These are phyloP conservation scores for Aureoboletus auriporus DNA, from an alignment of 768 basidiomycete genomes.

Conservation along the genomic window DNA sequence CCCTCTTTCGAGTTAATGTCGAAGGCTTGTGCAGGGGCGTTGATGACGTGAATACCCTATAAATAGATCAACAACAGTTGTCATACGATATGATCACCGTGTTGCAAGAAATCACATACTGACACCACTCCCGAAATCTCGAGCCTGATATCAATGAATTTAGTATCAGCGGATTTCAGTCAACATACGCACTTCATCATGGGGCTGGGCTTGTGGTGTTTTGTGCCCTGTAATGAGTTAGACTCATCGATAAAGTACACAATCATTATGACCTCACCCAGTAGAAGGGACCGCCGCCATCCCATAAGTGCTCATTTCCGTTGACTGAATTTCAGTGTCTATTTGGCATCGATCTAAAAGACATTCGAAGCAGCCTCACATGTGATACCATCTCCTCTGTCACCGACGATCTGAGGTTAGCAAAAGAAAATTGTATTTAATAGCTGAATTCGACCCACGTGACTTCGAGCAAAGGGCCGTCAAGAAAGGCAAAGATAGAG, in stretches of 20 bases:
- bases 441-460: conserved; percentile 34
- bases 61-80: background rate
- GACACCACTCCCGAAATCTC: conserved; percentile 37
- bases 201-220: conserved; percentile 29
- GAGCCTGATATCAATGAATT: conserved; percentile 27
- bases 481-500: conserved; percentile 57
- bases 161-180: background rate
- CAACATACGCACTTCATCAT: conserved; percentile 38
- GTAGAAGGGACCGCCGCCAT: conserved; percentile 43
- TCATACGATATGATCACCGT: background rate
- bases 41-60: conserved; percentile 36
- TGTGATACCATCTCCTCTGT: conserved; percentile 44
- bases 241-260: background rate
- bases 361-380: no score
- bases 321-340: conserved; percentile 24
- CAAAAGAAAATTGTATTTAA: no score
- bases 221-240: conserved; percentile 21
- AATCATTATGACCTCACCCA: conserved; percentile 31
- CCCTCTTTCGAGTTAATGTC: no score
- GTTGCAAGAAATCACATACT: conserved; percentile 20
- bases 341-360: background rate
- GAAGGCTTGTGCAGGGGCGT: conserved; percentile 37
- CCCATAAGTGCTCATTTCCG: conserved; percentile 38
- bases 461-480: conserved; percentile 51
- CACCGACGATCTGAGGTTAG: no score